Conservation (phyloP, 164 flowering plant genomes). For the Nymphaea colorata region DNA sequence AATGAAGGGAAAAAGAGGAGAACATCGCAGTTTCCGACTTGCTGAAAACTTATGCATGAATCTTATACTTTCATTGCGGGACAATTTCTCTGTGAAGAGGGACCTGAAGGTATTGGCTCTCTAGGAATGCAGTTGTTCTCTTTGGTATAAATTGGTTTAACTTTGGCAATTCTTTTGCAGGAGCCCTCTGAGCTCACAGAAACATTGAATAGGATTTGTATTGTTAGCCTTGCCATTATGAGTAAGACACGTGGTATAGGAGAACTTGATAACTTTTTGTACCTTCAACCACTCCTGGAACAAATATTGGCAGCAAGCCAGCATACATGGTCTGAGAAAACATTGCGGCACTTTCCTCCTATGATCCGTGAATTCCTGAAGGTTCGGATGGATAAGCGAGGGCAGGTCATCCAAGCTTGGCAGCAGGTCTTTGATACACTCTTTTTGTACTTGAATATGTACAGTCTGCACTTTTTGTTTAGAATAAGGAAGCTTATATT, state of each 20-base stretch:
- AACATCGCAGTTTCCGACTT: slow-evolving; percentile 88
- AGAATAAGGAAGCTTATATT: no score
- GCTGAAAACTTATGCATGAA: slow-evolving; percentile 98
- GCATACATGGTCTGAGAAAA: slow-evolving; percentile 96
- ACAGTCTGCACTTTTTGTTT: no score
- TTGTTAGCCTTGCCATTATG: slow-evolving; percentile 80
- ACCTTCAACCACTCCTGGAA: slow-evolving; percentile 74
- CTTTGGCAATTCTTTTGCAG: slow-evolving; percentile 21
- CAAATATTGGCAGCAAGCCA: slow-evolving; percentile 78
- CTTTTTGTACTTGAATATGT: no score
- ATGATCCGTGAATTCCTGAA: slow-evolving; percentile 66
- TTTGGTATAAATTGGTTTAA: neutral
- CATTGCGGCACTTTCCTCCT: slow-evolving; percentile 72
- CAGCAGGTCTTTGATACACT: slow-evolving; percentile 49
- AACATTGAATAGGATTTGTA: slow-evolving; percentile 75
- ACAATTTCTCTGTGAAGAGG: slow-evolving; percentile 76
- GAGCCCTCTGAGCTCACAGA: slow-evolving; percentile 95
- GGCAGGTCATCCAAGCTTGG: slow-evolving; percentile 87
- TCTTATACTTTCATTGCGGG: slow-evolving; percentile 74
- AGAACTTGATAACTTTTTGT: slow-evolving; percentile 78
- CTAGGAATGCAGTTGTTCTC: neutral
- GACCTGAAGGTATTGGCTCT: slow-evolving; percentile 65
- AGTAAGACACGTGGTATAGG: slow-evolving; percentile 94
- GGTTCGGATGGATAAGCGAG: slow-evolving; percentile 66
- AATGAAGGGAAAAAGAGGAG: slow-evolving; percentile 83